Evolutionary conservation across 441 rosid species (phyloP), one percentile per base, ranked within the genome.

Genomic region (Erysimum cheiri): DNA sequence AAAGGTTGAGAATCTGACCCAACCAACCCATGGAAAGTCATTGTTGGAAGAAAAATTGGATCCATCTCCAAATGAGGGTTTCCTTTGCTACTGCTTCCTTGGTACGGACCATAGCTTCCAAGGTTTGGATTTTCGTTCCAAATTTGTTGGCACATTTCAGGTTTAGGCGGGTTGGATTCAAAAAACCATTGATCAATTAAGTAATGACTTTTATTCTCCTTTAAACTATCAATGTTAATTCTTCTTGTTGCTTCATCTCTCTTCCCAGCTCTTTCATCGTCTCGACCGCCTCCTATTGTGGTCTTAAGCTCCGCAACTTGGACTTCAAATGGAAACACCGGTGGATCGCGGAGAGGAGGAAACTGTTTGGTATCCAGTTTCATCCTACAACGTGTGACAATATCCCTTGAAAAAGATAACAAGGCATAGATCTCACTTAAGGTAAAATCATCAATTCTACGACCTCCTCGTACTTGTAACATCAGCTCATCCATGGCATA

Each of bases 401-500:
- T 46, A 0, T 33, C 50, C 4, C 41, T 64, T 41, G 40, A 5
- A 22, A 31, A 57, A 48, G 36, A 64, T 12, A 75, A 0, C 49
- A 75, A 14, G 6, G 14, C 2, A 50, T 57, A 24, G 9, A 58
- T 40, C 56, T 75, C 71, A 9, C 15, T 41, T 19, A 26, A 6
- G 49, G 3, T 26, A 15, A 64, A 56, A 57, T 70, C 67, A 33
- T 1, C 31, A 14, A 57, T 4, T 3, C 2, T 2, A 7, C n/a
- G 36, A 24, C 29, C 61, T 15, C 0, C 0, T 3, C 10, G 19
- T 57, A 69, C 5, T 17, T 80, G 82, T 56, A 33, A 54, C 87
- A 86, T 83, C 5, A 79, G 50, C 1, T 77, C 78, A 9, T 77
- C 61, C 4, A 77, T 55, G 70, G 70, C 79, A 69, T 69, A 67